A percentile compares a stretch with the other conserved stretches of the same genome.
Conservation (phyloP, 352 stramenopile species). For the Globisporangium okanoganense region DNA sequence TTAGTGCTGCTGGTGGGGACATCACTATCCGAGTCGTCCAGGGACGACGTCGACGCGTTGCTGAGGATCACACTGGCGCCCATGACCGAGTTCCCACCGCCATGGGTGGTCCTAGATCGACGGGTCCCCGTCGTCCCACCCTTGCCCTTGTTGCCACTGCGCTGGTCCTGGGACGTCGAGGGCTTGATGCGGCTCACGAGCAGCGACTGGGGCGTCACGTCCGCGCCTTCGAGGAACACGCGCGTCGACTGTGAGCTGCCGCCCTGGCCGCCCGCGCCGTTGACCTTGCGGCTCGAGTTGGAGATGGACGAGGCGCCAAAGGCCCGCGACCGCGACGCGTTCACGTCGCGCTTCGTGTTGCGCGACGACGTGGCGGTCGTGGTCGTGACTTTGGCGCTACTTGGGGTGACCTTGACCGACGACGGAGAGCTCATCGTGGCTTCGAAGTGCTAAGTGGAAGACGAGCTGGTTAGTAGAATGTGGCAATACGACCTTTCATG, state of each 20-base stretch:
- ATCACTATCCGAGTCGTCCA: conserved; percentile 51
- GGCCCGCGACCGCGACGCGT: conserved; percentile 47
- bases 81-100: conserved; percentile 23
- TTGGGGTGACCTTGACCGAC: conserved; percentile 33
- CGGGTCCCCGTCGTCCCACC: conserved; percentile 9
- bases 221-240: conserved; percentile 62
- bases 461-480: no score
- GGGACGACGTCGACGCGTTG: conserved; percentile 46
- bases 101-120: conserved; percentile 29
- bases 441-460: not conserved
- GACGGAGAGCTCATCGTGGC: conserved; percentile 41
- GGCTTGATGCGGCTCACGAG: conserved; percentile 71
- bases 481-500: no score
- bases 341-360: conserved; percentile 42
- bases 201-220: conserved; percentile 78
- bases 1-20: not conserved
- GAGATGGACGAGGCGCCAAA: conserved; percentile 62
- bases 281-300: conserved; percentile 64
- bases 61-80: conserved; percentile 53
- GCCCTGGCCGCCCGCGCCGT: conserved; percentile 26
- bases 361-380: conserved; percentile 17
- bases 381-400: conserved; percentile 19
- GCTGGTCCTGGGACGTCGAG: conserved; percentile 28
- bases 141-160: conserved; percentile 19
- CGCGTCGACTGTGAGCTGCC: conserved; percentile 36